These are phyloP conservation scores for Hemisphaericaspora xylofermentans DNA, from an alignment of 1,139 yeast species.

Conservation along the genomic window DNA sequence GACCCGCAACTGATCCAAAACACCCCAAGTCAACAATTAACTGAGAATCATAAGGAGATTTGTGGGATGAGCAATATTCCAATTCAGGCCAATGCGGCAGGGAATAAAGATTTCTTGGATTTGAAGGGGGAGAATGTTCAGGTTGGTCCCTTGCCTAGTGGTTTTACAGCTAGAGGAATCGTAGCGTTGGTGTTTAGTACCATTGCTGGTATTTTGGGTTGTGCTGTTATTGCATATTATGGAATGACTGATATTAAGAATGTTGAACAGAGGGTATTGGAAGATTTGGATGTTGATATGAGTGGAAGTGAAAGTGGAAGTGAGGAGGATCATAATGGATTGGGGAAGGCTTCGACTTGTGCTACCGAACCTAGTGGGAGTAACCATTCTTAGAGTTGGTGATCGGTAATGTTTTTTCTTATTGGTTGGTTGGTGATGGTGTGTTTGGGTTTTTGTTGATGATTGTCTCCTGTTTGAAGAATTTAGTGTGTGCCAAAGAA, in stretches of 20 bases:
- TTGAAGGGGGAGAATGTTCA: constrained; percentile 59
- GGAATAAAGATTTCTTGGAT: constrained; percentile 53
- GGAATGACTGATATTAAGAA: constrained; percentile 68
- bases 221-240: constrained; percentile 53
- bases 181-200: constrained; percentile 60
- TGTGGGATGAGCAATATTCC: constrained; percentile 49
- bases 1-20: constrained; percentile 60
- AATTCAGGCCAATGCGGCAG: constrained; percentile 71
- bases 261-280: constrained; percentile 56
- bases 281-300: constrained; percentile 56
- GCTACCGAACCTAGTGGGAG: no score
- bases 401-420: background rate
- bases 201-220: constrained; percentile 57
- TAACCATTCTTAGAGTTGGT: no score
- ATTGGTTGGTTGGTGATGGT: background rate
- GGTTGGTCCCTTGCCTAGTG: constrained; percentile 56
- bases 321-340: background rate
- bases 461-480: background rate
- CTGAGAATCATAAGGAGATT: constrained; percentile 45
- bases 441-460: constrained; percentile 35
- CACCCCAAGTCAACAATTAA: constrained; percentile 33
- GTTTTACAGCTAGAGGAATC: constrained; percentile 69
- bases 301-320: constrained; percentile 34
- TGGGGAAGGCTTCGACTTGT: no score
- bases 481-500: background rate